Conservation (phyloP, 1,284 basidiomycete species). For the Binderoboletus segoi region DNA sequence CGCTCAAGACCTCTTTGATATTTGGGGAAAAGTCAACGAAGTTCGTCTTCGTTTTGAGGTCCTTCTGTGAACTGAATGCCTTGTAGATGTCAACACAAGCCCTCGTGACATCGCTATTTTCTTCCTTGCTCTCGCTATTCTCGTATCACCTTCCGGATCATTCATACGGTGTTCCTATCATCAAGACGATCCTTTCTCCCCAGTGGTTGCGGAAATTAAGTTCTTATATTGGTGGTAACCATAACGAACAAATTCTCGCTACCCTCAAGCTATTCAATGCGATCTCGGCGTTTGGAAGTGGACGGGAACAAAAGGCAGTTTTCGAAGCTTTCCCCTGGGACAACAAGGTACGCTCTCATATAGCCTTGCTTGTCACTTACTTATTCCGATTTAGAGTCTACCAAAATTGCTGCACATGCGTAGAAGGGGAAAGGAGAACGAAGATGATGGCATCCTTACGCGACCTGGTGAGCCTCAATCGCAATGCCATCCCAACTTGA, state of each 20-base stretch:
- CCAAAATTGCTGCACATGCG: conserved; percentile 71
- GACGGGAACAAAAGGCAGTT: conserved; percentile 60
- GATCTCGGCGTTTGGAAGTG: conserved; percentile 64
- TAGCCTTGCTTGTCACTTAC: not conserved
- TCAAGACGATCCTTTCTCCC: conserved; percentile 57
- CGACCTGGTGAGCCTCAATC: conserved; percentile 53
- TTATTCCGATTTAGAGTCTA: conserved; percentile 48
- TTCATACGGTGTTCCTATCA: conserved; percentile 55
- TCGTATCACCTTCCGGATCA: conserved; percentile 70
- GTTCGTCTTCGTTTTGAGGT: conserved; percentile 38
- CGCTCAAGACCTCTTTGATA: conserved; percentile 59
- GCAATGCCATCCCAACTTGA: not conserved
- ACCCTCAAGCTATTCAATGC: conserved; percentile 64
- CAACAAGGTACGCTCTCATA: conserved; percentile 53
- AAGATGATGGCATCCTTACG: conserved; percentile 44
- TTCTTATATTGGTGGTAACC: conserved; percentile 56
- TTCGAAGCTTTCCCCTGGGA: conserved; percentile 77
- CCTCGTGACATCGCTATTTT: conserved; percentile 53
- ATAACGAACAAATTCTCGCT: conserved; percentile 64
- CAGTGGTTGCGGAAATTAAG: conserved; percentile 58
- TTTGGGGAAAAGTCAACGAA: conserved; percentile 57
- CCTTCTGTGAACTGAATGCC: conserved; percentile 9
- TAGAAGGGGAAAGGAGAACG: conserved; percentile 51
- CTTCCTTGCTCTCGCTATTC: conserved; percentile 58
- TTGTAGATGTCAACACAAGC: conserved; percentile 44